Conservation (phyloP, 257 asterid species). For the Agastache rugosa region DNA sequence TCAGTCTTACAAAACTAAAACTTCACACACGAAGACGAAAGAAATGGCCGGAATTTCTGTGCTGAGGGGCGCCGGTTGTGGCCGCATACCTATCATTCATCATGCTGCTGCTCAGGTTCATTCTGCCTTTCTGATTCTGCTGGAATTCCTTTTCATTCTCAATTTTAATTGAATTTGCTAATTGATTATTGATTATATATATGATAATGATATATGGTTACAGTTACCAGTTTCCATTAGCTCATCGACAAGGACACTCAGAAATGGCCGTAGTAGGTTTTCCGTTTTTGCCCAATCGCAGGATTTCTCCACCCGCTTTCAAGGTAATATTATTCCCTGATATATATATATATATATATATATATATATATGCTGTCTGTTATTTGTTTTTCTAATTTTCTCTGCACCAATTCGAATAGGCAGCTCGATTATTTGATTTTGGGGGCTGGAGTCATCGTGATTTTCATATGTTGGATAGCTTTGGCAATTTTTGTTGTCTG, state of each 20-base stretch:
- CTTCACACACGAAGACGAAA: no score
- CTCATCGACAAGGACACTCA: constrained; percentile 45
- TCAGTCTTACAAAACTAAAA: not conserved
- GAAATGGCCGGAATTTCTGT: constrained; percentile 68
- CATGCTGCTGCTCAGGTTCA: constrained; percentile 53
- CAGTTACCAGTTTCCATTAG: constrained; percentile 56
- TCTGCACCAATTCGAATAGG: not conserved
- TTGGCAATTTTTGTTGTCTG: not conserved
- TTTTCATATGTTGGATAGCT: not conserved
- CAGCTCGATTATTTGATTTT: not conserved
- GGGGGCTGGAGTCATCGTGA: not conserved
- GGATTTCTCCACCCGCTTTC: constrained; percentile 79
- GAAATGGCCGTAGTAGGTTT: constrained; percentile 37
- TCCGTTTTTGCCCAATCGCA: constrained; percentile 61
- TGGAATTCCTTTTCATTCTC: not conserved
- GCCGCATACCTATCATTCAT: constrained; percentile 56
- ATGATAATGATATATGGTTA: constrained; percentile 28
- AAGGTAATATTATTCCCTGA: no score
- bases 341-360: no score
- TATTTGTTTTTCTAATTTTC: not conserved
- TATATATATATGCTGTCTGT: no score
- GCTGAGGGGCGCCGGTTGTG: constrained; percentile 53
- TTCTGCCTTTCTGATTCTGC: not conserved
- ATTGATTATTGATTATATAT: constrained; percentile 9
- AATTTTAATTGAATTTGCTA: not conserved